Evolutionary conservation across 805 yeast genomes (phyloP).

Genomic region (Teunomyces kruisii): DNA sequence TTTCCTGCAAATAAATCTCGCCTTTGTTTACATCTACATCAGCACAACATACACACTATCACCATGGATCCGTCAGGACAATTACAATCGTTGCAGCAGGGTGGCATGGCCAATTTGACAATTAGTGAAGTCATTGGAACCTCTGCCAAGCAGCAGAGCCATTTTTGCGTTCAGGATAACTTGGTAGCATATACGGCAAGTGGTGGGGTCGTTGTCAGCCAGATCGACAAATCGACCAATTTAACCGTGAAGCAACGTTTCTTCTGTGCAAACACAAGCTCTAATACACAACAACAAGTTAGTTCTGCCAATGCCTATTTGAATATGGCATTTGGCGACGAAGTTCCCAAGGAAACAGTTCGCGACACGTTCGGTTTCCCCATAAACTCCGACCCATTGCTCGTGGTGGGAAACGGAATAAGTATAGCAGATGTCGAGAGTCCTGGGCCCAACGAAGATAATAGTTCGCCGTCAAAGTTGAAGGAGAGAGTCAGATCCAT

Average conservation of each 20-base stretch:
- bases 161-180: constrained; percentile 39
- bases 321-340: constrained; percentile 20
- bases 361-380: constrained; percentile 40
- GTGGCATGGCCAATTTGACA: background rate
- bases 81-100: background rate
- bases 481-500: constrained; percentile 50
- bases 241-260: constrained; percentile 41
- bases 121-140: constrained; percentile 39
- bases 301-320: constrained; percentile 28
- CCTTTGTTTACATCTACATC: background rate
- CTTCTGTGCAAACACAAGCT: constrained; percentile 47
- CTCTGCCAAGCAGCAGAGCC: constrained; percentile 43
- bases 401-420: constrained; percentile 16
- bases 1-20: constrained; percentile 5
- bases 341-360: constrained; percentile 7
- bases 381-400: constrained; percentile 26
- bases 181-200: constrained; percentile 55
- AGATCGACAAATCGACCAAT: constrained; percentile 20
- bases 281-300: background rate
- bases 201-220: constrained; percentile 58
- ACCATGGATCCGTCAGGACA: background rate
- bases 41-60: background rate
- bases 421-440: constrained; percentile 8
- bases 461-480: constrained; percentile 23
- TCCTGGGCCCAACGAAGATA: constrained; percentile 8